Base-by-base conservation (phyloP, 306 rosid species). In the Datisca glomerata region DNA sequence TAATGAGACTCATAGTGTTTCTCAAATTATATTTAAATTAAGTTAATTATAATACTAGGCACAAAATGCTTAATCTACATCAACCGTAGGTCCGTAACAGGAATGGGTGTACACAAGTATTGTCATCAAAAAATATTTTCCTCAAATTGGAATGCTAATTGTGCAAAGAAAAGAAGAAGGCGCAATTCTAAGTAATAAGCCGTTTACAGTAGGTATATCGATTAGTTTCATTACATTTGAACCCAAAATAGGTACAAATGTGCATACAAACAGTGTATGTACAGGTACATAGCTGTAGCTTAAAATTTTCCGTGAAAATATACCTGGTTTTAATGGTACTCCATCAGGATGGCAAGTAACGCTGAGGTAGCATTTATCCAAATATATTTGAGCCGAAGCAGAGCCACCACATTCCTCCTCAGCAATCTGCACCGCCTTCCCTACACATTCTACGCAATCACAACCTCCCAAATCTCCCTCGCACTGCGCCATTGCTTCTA, bases 401-500 rank as follows among this genome's bases (percentile, higher is more conserved):
- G 94, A 53, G 14, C 6, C 11, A 2, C 48, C 53, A 11, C 97
- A 87, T 23, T 76, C 65, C 25, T 61, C 67, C 32, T 35, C 43
- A 4, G 73, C 86, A 45, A 71, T 35, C 44, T 47, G 44, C 17
- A 60, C 67, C 3, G 94, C 97, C 13, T 49, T 28, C 23, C 39
- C 47, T 1, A 87, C 71, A 23, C 97, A 87, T 53, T 49, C 60
- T 1, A 63, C 67, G 38, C 97, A 87, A 2, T 58, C 76, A 24
- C 94, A 82, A 24, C 10, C 43, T 0, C 67, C 72, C 21, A 64
- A 45, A 37, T 59, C 75, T 14, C 64, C 70, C 24, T 57, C 80
- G 48, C 97, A 87, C 49, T 74, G 89, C 2, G 75, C 97, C 75
- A 63, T 66, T 55, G 62, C 64, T 9, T 68, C 40, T 60, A 87